Base-by-base conservation (phyloP, 2,329 filamentous ascomycete species). In the Ophiostoma pallidulum region DNA sequence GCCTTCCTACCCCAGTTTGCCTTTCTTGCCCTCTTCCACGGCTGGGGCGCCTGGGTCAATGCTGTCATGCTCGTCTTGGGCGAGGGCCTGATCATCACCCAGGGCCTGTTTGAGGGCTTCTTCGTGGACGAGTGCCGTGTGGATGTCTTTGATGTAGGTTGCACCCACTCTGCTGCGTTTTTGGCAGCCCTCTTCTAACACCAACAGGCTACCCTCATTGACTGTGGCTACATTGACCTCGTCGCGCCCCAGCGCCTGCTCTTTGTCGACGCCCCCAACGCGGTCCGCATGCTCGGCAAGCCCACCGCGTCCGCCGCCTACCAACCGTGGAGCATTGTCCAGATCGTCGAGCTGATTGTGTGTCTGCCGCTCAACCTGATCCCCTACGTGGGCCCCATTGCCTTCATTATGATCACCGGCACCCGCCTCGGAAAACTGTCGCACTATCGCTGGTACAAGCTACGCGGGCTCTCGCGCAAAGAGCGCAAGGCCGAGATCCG, bases 11-110 rank as follows among this genome's bases (percentile, higher is more conserved):
- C 91, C 0, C 87, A 97, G 62, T 88, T 88, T 48, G 86, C 86
- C 2, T 86, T 98, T 58, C 75, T 98, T 19, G 82, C 85, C 14
- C 78, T 97, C 56, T 97, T 96, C 63, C 90, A 97, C 58, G 85
- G 85, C 19, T 76, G 80, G 50, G 82, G 82, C 26, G 92, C 92
- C n/a, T 94, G 88, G 86, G 67, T 95, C 49, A 96, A 88, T 58
- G 89, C 85, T 3, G 80, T 86, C 0, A 82, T 97, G 53, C 71
- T 97, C 40, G 86, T 95, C 0, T 73, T 98, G n/a, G 86, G 87
- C 38, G 83, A 89, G 58, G 84, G 83, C 0, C 69, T 86, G 54
- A 80, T 89, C 33, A 82, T 88, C 46, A 80, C 86, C 18, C 69
- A 72, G 52, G 74, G 68, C 5, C 66, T 90, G 1, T 90, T 90